A percentile compares a stretch with the other conserved stretches of the same genome.
Evolutionary conservation across 2,329 filamentous ascomycete genomes (phyloP).

Genomic region (Trichophyton verrucosum): DNA sequence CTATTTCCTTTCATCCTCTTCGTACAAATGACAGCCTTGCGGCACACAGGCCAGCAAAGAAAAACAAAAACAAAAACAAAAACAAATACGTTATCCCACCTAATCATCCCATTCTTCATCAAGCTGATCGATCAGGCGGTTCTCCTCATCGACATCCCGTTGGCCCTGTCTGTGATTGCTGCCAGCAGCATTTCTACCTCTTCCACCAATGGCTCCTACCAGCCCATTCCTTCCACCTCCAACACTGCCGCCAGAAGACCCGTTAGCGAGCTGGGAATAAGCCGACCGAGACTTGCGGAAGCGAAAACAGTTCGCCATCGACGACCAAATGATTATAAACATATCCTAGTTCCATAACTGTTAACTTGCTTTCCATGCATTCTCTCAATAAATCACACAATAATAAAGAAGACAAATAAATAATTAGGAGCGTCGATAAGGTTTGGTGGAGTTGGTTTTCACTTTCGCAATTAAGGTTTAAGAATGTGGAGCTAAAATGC

Average conservation of each 20-base stretch:
- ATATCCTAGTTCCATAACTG: conserved; percentile 29
- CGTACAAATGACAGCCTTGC: not conserved
- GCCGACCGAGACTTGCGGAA: conserved; percentile 21
- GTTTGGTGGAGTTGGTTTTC: not conserved
- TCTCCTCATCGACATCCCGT: conserved; percentile 63
- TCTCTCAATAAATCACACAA: not conserved
- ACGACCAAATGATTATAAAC: conserved; percentile 31
- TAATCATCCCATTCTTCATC: conserved; percentile 93
- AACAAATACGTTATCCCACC: not conserved
- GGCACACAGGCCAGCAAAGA: not conserved
- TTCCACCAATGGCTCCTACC: conserved; percentile 26
- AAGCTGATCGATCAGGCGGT: conserved; percentile 84
- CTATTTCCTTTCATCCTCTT: not conserved
- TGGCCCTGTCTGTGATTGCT: conserved; percentile 24
- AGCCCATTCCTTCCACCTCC: conserved; percentile 17
- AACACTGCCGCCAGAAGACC: conserved; percentile 14
- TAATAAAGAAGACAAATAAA: not conserved
- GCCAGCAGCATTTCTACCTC: conserved; percentile 22
- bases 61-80: not conserved
- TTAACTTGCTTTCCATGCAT: not conserved
- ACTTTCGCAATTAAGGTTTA: conserved; percentile 2
- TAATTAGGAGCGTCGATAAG: not conserved
- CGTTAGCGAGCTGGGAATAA: conserved; percentile 23
- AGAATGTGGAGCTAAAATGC: not conserved
- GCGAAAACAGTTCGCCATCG: conserved; percentile 30